These are phyloP conservation scores for Nevesoporus exiguus DNA, from an alignment of 768 basidiomycete genomes.

Conservation along the genomic window DNA sequence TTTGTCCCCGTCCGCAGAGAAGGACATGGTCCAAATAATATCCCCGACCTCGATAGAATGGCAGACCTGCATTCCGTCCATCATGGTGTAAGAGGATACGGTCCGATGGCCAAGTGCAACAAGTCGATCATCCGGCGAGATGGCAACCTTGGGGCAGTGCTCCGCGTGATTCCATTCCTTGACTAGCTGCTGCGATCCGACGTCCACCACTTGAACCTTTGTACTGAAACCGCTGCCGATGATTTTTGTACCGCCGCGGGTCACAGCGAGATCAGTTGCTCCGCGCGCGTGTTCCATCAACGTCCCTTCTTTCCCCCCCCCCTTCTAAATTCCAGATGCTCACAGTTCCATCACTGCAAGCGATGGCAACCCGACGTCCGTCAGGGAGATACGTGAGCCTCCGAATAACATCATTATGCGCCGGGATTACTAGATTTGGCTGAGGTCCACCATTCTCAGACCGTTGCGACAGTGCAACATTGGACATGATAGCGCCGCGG, in stretches of 20 bases:
- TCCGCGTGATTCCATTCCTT: neutral
- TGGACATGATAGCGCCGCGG: neutral
- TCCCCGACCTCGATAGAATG: neutral
- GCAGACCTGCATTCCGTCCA: neutral
- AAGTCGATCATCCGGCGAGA: neutral
- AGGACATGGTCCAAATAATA: neutral
- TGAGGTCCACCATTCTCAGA: no score
- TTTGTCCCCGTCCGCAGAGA: slow-evolving; percentile 3
- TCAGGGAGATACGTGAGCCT: slow-evolving; percentile 5
- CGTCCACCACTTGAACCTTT: neutral
- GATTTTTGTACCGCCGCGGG: neutral
- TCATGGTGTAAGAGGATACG: neutral
- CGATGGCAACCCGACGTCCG: slow-evolving; percentile 4
- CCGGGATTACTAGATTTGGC: neutral
- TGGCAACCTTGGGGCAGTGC: neutral
- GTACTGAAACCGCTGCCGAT: neutral
- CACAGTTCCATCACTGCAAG: neutral
- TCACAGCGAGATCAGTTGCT: neutral
- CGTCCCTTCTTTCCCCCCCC: no score
- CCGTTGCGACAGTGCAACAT: neutral
- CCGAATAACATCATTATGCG: neutral
- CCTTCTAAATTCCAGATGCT: no score
- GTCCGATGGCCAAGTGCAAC: neutral
- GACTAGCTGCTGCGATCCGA: neutral
- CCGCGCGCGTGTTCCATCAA: no score